Percentiles rank a stretch among this genome's conserved stretches.
These are phyloP conservation scores for Xanthoparmelia taractica DNA, from an alignment of 495 filamentous ascomycete species.

Conservation along the genomic window DNA sequence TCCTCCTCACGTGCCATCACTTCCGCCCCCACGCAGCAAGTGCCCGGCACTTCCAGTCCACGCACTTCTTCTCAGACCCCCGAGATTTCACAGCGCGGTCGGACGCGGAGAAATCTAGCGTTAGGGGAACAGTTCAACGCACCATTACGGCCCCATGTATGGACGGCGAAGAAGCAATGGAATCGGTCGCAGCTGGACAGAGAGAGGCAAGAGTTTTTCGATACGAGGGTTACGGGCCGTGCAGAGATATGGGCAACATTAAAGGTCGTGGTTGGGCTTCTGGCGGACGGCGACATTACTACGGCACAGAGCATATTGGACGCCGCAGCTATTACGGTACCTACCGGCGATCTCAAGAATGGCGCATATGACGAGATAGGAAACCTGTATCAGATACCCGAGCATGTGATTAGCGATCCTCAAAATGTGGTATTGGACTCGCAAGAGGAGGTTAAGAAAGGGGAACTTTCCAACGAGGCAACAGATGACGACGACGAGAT, in stretches of 20 bases:
- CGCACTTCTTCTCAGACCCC: conserved; percentile 17
- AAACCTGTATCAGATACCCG: conserved; percentile 65
- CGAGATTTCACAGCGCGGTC: conserved; percentile 16
- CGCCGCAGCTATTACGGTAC: conserved; percentile 72
- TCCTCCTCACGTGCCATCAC: conserved; percentile 27
- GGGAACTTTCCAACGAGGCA: conserved; percentile 34
- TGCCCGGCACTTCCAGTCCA: conserved; percentile 17
- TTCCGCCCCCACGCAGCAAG: conserved; percentile 13
- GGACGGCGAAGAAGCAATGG: conserved; percentile 49
- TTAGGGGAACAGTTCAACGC: conserved; percentile 44
- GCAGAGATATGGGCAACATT: conserved; percentile 73
- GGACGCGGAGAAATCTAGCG: conserved; percentile 21
- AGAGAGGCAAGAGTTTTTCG: conserved; percentile 63
- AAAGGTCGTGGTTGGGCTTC: conserved; percentile 52
- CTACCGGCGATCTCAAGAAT: conserved; percentile 60
- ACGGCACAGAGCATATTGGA: conserved; percentile 72
- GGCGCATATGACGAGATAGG: conserved; percentile 76
- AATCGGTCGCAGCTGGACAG: conserved; percentile 41
- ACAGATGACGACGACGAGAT: conserved; percentile 45
- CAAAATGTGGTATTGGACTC: conserved; percentile 50
- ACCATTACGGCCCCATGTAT: conserved; percentile 44
- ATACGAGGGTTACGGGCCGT: conserved; percentile 71
- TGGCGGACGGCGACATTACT: conserved; percentile 52
- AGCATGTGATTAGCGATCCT: conserved; percentile 70
- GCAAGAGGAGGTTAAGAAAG: conserved; percentile 17